These are phyloP conservation scores for Fusarium sarcochroum DNA, from an alignment of 2,329 filamentous ascomycete genomes.

Conservation along the genomic window DNA sequence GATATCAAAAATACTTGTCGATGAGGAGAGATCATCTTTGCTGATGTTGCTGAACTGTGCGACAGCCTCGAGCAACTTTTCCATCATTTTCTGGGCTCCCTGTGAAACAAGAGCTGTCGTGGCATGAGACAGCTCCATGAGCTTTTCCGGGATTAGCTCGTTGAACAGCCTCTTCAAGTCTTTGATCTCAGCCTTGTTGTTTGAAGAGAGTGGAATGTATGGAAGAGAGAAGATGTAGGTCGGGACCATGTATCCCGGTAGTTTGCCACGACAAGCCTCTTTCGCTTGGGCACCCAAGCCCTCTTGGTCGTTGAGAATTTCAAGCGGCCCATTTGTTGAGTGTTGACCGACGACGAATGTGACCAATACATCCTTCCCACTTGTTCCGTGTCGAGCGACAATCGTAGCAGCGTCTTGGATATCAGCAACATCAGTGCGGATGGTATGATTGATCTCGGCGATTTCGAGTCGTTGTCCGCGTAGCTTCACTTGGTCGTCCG, in stretches of 20 bases:
- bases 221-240: slow-evolving; percentile 83
- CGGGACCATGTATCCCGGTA: slow-evolving; percentile 92
- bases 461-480: slow-evolving; percentile 91
- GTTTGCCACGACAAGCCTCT: slow-evolving; percentile 74
- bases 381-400: slow-evolving; percentile 76
- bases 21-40: slow-evolving; percentile 60
- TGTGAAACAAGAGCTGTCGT: slow-evolving; percentile 43
- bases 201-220: slow-evolving; percentile 83
- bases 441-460: slow-evolving; percentile 89
- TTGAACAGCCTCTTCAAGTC: slow-evolving; percentile 76
- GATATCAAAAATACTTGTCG: slow-evolving; percentile 84
- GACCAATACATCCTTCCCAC: slow-evolving; percentile 86
- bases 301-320: slow-evolving; percentile 50
- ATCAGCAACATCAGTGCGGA: slow-evolving; percentile 70
- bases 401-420: slow-evolving; percentile 82
- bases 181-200: slow-evolving; percentile 90
- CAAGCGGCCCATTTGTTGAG: slow-evolving; percentile 25
- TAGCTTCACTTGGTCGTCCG: slow-evolving; percentile 93
- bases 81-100: slow-evolving; percentile 57
- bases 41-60: slow-evolving; percentile 65
- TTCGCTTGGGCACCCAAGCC: slow-evolving; percentile 63
- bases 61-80: slow-evolving; percentile 67
- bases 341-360: slow-evolving; percentile 71
- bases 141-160: slow-evolving; percentile 68
- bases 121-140: slow-evolving; percentile 69